These are phyloP conservation scores for Picea glauca DNA, from an alignment of 75 land plant genomes.

Conservation along the genomic window DNA sequence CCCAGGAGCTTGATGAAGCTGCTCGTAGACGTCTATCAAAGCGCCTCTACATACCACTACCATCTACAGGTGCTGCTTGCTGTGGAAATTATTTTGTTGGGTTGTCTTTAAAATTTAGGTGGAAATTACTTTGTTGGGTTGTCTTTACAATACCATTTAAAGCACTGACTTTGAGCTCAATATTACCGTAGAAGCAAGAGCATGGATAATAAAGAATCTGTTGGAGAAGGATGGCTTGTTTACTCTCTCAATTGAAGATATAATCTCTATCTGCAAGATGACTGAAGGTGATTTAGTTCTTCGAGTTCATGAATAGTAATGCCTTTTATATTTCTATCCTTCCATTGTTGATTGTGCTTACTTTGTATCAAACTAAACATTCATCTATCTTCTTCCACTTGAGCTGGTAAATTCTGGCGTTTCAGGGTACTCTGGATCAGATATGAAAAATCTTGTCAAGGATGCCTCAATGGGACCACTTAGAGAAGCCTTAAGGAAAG, in stretches of 20 bases:
- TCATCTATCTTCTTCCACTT: neutral
- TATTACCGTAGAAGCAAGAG: slow-evolving; percentile 76
- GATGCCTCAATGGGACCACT: slow-evolving; percentile 99
- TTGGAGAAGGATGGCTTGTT: slow-evolving; percentile 90
- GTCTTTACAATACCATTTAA: neutral
- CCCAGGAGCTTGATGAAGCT: slow-evolving; percentile 99
- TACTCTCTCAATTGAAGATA: slow-evolving; percentile 73
- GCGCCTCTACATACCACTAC: slow-evolving; percentile 94
- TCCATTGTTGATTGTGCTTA: slow-evolving; percentile 3
- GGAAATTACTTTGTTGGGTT: neutral
- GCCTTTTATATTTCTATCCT: neutral
- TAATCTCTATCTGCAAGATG: slow-evolving; percentile 57
- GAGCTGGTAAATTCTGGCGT: slow-evolving; percentile 2
- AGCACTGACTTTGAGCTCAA: neutral
- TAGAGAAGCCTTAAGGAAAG: slow-evolving; percentile 84
- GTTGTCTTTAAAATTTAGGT: no score
- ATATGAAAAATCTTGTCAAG: slow-evolving; percentile 96
- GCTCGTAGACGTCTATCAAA: slow-evolving; percentile 91
- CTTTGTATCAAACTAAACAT: neutral
- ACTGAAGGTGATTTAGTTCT: slow-evolving; percentile 65
- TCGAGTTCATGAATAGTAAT: neutral
- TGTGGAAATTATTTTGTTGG: no score
- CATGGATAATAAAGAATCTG: slow-evolving; percentile 88
- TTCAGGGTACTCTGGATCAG: slow-evolving; percentile 96
- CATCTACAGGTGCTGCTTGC: slow-evolving; percentile 66